Percentiles rank a stretch among this genome's conserved stretches.
phyloP scores from a whole-genome alignment of 192 early-diverging fungal species.

The Rhizophagus clarus region DNA sequence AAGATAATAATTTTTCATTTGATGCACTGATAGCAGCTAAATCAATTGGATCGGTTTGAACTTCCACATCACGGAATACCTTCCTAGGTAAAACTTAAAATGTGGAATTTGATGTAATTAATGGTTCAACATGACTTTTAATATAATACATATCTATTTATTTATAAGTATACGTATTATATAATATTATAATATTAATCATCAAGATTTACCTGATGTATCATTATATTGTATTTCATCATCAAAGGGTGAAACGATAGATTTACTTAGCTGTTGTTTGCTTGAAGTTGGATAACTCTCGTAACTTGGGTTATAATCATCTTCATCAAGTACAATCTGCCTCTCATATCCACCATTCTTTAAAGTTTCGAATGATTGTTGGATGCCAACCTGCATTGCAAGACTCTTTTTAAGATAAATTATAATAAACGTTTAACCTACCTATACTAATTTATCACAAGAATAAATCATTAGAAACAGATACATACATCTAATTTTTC shows the following conservation, averaged over 20 bases:
- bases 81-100: not conserved
- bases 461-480: not conserved
- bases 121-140: not conserved
- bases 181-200: too few species aligned
- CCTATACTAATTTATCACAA: not conserved
- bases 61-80: not conserved
- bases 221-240: not conserved
- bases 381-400: too few species aligned
- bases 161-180: too few species aligned
- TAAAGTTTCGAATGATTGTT: not conserved
- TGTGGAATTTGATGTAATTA: not conserved
- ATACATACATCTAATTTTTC: too few species aligned
- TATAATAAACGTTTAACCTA: not conserved
- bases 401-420: not conserved
- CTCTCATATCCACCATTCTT: not conserved
- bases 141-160: not conserved
- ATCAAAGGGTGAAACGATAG: not conserved
- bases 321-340: not conserved
- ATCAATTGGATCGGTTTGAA: conserved; percentile 3
- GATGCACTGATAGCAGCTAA: not conserved
- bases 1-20: not conserved
- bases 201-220: too few species aligned
- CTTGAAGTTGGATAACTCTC: not conserved
- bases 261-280: not conserved
- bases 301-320: not conserved